Evolutionary conservation across 1,284 basidiomycete genomes (phyloP).

Genomic region (Farysia itapuensis): DNA sequence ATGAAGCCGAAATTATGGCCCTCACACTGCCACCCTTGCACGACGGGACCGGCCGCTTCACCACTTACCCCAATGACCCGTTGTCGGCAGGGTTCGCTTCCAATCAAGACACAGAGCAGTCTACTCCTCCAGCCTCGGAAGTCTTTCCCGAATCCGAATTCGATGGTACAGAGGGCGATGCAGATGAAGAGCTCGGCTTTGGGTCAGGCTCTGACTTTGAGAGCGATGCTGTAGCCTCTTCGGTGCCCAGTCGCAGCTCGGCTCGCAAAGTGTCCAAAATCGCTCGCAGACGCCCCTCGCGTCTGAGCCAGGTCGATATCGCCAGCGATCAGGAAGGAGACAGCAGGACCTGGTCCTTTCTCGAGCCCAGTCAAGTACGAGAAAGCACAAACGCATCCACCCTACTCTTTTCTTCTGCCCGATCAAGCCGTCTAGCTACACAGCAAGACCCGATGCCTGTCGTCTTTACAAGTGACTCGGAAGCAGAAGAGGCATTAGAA

Average conservation of each 20-base stretch:
- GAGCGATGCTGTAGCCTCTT: constrained; percentile 30
- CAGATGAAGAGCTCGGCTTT: constrained; percentile 34
- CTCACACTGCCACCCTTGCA: constrained; percentile 26
- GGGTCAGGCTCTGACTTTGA: constrained; percentile 39
- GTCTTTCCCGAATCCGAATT: constrained; percentile 22
- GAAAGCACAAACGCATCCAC: constrained; percentile 19
- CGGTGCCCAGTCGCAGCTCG: constrained; percentile 19
- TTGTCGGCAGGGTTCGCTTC: constrained; percentile 6
- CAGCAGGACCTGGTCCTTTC: constrained; percentile 14
- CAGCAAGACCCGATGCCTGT: constrained; percentile 6
- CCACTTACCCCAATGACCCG: constrained; percentile 3
- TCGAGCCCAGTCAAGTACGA: constrained; percentile 8
- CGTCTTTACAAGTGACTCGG: constrained; percentile 24
- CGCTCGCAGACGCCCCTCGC: constrained; percentile 13
- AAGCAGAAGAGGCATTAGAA: constrained; percentile 5
- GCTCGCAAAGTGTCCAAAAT: constrained; percentile 3
- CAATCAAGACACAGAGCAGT: background rate
- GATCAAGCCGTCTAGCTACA: constrained; percentile 11
- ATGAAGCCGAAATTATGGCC: constrained; percentile 12
- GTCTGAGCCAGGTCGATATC: constrained; percentile 13
- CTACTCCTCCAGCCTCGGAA: constrained; percentile 13
- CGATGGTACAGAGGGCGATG: constrained; percentile 31
- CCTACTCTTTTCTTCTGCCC: constrained; percentile 26
- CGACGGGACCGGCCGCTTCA: constrained; percentile 32
- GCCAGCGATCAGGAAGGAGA: constrained; percentile 15